Conservation (phyloP, 139 green algal genomes). For the Penium margaritaceum region DNA sequence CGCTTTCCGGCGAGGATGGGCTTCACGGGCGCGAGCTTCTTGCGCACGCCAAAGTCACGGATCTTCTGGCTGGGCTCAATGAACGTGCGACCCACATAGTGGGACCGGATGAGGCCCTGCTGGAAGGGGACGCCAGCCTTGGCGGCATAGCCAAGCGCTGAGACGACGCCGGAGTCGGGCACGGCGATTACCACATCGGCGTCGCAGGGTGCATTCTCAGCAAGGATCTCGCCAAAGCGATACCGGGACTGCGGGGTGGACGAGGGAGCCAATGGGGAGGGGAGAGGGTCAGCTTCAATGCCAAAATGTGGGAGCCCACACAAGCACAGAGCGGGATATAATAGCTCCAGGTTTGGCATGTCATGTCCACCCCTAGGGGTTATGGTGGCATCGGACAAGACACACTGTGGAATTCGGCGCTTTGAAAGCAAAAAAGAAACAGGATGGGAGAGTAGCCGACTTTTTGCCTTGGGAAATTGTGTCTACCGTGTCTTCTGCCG, state of each 20-base stretch:
- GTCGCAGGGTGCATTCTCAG: slow-evolving; percentile 34
- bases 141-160: slow-evolving; percentile 41
- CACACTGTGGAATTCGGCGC: no score
- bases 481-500: no score
- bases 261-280: no score
- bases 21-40: slow-evolving; percentile 46
- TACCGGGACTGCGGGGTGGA: slow-evolving; percentile 44
- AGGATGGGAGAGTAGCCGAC: no score
- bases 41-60: slow-evolving; percentile 78
- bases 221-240: slow-evolving; percentile 45
- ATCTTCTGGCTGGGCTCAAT: slow-evolving; percentile 94
- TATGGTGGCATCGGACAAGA: no score
- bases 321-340: no score
- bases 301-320: no score
- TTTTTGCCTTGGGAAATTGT: no score
- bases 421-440: no score
- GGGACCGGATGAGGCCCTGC: slow-evolving; percentile 87
- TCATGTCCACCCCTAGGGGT: no score
- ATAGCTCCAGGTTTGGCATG: no score
- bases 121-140: slow-evolving; percentile 74
- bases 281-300: no score
- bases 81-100: slow-evolving; percentile 98
- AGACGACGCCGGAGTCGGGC: slow-evolving; percentile 39
- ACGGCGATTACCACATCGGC: slow-evolving; percentile 47
- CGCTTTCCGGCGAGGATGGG: slow-evolving; percentile 60